Evolutionary conservation across 176 grass and related monocot genomes (phyloP).

Genomic region (Zoysia pacifica): DNA sequence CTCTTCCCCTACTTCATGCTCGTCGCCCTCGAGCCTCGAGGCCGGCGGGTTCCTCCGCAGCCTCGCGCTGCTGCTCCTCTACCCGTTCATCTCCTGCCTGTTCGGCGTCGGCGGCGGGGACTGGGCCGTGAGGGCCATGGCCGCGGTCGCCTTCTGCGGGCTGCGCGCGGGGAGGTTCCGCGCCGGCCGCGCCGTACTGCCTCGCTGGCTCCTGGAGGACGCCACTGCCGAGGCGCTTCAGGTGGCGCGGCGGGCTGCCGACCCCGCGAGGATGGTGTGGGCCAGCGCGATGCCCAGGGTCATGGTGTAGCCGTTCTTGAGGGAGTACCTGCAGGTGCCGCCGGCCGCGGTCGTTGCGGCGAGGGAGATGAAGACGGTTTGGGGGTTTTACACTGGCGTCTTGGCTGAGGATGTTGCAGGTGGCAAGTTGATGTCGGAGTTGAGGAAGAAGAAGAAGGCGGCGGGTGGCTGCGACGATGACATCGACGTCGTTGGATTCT

Average conservation of each 20-base stretch:
- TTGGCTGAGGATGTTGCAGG: slow-evolving; percentile 30
- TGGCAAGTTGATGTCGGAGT: not conserved
- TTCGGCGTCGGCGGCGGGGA: not conserved
- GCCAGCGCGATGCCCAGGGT: slow-evolving; percentile 45
- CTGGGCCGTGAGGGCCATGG: slow-evolving; percentile 48
- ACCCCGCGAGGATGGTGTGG: slow-evolving; percentile 31
- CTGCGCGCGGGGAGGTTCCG: slow-evolving; percentile 34
- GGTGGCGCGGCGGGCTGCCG: not conserved
- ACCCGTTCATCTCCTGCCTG: slow-evolving; percentile 25
- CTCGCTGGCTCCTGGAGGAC: slow-evolving; percentile 59
- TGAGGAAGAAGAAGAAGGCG: slow-evolving; percentile 16
- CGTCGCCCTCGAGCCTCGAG: slow-evolving; percentile 69
- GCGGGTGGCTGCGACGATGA: not conserved
- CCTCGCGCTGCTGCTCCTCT: slow-evolving; percentile 52
- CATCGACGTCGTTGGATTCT: slow-evolving; percentile 39
- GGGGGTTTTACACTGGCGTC: slow-evolving; percentile 64
- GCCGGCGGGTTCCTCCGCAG: slow-evolving; percentile 56
- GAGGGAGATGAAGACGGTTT: slow-evolving; percentile 47
- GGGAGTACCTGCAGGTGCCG: slow-evolving; percentile 50
- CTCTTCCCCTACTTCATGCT: slow-evolving; percentile 92
- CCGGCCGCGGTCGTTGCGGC: slow-evolving; percentile 14
- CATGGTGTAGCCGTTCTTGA: slow-evolving; percentile 49
- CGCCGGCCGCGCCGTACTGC: slow-evolving; percentile 61
- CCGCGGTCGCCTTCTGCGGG: slow-evolving; percentile 59
- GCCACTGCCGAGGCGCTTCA: slow-evolving; percentile 21